Conservation (phyloP, 805 yeast species). For the Ogataea nitratoaversa region DNA sequence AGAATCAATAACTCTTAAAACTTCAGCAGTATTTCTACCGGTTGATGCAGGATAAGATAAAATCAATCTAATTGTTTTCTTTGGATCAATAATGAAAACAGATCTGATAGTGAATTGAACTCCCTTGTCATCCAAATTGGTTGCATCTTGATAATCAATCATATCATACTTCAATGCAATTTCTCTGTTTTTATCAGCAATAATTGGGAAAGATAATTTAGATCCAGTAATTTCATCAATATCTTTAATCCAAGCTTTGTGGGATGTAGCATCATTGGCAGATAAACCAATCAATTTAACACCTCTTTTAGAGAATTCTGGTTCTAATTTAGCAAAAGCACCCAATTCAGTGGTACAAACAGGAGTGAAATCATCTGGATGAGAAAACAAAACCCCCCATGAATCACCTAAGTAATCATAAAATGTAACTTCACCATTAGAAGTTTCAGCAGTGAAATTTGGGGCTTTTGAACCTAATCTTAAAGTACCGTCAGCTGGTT, state of each 20-base stretch:
- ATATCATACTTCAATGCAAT: slow-evolving; percentile 62
- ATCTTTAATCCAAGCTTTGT: slow-evolving; percentile 66
- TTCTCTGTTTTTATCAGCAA: slow-evolving; percentile 61
- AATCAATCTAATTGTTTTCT: slow-evolving; percentile 56
- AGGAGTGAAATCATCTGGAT: slow-evolving; percentile 77
- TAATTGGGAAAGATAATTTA: slow-evolving; percentile 57
- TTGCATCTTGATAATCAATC: slow-evolving; percentile 68
- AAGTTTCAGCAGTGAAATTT: slow-evolving; percentile 59
- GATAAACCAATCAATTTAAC: slow-evolving; percentile 67
- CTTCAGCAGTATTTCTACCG: slow-evolving; percentile 74
- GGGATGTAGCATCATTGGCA: slow-evolving; percentile 59
- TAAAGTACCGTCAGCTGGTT: slow-evolving; percentile 36
- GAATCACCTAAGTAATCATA: slow-evolving; percentile 57
- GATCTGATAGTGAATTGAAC: slow-evolving; percentile 67
- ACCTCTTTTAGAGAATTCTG: slow-evolving; percentile 61
- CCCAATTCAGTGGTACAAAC: slow-evolving; percentile 78
- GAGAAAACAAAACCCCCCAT: slow-evolving; percentile 69
- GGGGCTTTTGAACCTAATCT: slow-evolving; percentile 65
- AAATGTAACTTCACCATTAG: slow-evolving; percentile 59
- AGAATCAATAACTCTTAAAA: slow-evolving; percentile 65
- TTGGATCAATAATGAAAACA: slow-evolving; percentile 67
- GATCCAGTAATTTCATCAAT: slow-evolving; percentile 64
- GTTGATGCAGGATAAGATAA: slow-evolving; percentile 70
- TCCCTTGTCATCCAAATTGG: slow-evolving; percentile 61
- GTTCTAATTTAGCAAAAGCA: slow-evolving; percentile 67